Evolutionary conservation across 331 rosid genomes (phyloP), one percentile per base, ranked within the genome.

Genomic region (Prunus yedoensis): DNA sequence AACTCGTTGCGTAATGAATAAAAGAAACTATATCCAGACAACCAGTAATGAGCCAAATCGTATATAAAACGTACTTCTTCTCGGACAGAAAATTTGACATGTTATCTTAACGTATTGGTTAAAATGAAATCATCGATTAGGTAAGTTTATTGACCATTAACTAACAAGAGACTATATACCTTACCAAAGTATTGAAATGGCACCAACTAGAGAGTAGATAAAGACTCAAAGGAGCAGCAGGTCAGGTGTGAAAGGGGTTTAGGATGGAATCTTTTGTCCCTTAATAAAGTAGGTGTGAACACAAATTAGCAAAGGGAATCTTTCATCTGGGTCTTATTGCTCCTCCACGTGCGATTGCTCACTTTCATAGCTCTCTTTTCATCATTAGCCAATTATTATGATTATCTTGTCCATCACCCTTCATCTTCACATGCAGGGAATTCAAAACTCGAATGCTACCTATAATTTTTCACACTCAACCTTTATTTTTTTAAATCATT

Each of bases 271-370:
- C 76, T 75, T 51, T 43, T 3, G 13, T 21, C 46, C 13, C 17
- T 63, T 32, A 16, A 12, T 27, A 45, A 50, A 49, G 60, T 12
- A 18, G 10, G 91, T 89, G 93, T 89, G 93, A 85, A 89, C 91
- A 53, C 89, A 79, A 81, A 77, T 35, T 12, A 0, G 66, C 5
- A 68, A 83, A 75, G 57, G 82, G 91, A 81, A 89, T 89, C 84
- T 74, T 6, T n/a, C 54, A 27, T 77, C 41, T 3, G 60, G 75
- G 74, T 83, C 73, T 68, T 38, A 12, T 15, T 67, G 43, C 61
- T 62, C 45, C 11, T 38, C 74, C 84, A 73, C 82, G 74, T 80
- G 84, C 50, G 59, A 43, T 80, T 76, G 56, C 73, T 71, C 53
- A 23, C 32, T 25, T 27, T 25, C 32, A 54, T 61, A 20, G n/a